These are phyloP conservation scores for Cronartium ribicola DNA, from an alignment of 1,284 basidiomycete genomes.

Conservation along the genomic window DNA sequence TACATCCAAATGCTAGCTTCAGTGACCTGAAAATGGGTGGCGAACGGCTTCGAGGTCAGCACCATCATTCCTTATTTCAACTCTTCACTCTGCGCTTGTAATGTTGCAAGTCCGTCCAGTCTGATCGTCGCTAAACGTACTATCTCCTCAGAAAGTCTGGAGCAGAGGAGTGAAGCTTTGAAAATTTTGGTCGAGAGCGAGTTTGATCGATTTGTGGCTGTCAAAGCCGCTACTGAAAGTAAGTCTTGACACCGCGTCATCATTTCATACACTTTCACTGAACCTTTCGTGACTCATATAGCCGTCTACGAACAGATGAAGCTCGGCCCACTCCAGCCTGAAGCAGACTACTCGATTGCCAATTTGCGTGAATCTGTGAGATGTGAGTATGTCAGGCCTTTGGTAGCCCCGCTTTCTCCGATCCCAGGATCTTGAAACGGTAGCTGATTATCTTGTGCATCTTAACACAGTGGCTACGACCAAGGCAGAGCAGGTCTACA, in stretches of 20 bases:
- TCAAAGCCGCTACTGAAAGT: slow-evolving; percentile 95
- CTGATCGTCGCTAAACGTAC: not conserved
- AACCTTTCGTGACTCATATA: slow-evolving; percentile 49
- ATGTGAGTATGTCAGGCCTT: slow-evolving; percentile 56
- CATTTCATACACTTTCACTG: slow-evolving; percentile 11
- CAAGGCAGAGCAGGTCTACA: slow-evolving; percentile 91
- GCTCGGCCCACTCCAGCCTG: slow-evolving; percentile 72
- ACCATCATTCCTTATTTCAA: not conserved
- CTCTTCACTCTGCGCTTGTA: slow-evolving; percentile 18
- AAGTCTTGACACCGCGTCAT: slow-evolving; percentile 46
- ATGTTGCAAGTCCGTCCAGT: not conserved
- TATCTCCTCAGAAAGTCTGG: slow-evolving; percentile 60
- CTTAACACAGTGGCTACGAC: slow-evolving; percentile 65
- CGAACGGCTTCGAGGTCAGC: slow-evolving; percentile 44
- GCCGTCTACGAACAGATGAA: slow-evolving; percentile 90
- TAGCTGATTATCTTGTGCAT: slow-evolving; percentile 42
- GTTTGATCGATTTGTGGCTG: slow-evolving; percentile 95
- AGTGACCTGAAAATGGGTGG: slow-evolving; percentile 76
- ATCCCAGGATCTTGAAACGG: slow-evolving; percentile 31
- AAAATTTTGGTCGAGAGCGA: slow-evolving; percentile 93
- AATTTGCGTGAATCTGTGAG: slow-evolving; percentile 78
- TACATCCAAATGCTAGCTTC: slow-evolving; percentile 94
- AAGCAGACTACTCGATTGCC: slow-evolving; percentile 74
- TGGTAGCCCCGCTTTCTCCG: slow-evolving; percentile 3
- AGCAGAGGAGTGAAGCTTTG: slow-evolving; percentile 84